Evolutionary conservation across 148 eudicot genomes (phyloP).

Genomic region (Beta vulgaris): DNA sequence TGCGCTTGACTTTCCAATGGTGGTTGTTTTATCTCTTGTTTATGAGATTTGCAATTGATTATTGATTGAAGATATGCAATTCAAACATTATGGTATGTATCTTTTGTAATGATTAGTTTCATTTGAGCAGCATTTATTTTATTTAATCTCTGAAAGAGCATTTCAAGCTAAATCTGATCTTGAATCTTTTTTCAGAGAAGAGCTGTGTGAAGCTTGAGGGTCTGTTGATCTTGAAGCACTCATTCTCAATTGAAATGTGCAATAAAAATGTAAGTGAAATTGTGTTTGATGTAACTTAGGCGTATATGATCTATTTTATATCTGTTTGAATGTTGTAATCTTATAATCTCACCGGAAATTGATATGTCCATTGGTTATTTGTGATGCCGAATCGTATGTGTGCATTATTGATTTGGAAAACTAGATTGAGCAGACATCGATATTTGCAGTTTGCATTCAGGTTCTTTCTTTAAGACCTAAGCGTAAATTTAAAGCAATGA

Average conservation of each 20-base stretch:
- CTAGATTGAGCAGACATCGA: not conserved
- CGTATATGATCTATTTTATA: not conserved
- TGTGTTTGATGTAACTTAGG: not conserved
- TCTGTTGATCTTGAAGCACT: not conserved
- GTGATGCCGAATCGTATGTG: not conserved
- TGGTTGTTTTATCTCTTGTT: not conserved
- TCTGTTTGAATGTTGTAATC: not conserved
- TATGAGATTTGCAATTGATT: not conserved
- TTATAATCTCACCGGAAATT: not conserved
- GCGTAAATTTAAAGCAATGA: not conserved
- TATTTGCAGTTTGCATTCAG: too few relatives aligned
- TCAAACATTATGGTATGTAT: not conserved
- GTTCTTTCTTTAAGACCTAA: not conserved
- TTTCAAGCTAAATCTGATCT: too few relatives aligned
- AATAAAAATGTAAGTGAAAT: slow-evolving; percentile 13
- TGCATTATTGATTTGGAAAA: not conserved
- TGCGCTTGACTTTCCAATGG: not conserved
- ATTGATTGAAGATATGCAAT: not conserved
- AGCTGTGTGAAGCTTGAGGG: not conserved
- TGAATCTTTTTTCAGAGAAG: slow-evolving; percentile 11
- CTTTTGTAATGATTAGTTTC: not conserved
- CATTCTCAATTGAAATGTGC: not conserved
- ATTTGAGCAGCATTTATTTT: not conserved
- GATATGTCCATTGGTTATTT: not conserved
- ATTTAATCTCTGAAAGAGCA: too few relatives aligned